Conservation (phyloP, 1,139 yeast genomes). For the Pichiaceae sp. region DNA sequence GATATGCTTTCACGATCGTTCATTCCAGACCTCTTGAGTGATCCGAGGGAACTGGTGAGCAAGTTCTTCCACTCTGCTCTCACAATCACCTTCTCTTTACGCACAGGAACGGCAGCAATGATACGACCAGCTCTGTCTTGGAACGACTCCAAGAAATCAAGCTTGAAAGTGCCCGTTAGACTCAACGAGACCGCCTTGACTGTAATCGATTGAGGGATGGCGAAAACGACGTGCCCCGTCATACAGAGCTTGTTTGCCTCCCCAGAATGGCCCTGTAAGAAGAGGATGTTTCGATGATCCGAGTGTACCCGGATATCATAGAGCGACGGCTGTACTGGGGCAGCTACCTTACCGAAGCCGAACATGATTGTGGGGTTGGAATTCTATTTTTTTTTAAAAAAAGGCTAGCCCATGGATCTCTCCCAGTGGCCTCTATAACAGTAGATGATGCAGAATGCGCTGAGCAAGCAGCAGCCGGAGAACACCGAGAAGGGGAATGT, state of each 20-base stretch:
- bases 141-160: constrained; percentile 42
- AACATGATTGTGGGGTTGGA: background rate
- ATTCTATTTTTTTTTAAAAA: too few species aligned
- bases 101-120: constrained; percentile 7
- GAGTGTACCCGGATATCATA: constrained; percentile 6
- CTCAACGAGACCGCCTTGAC: constrained; percentile 39
- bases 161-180: constrained; percentile 44
- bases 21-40: background rate
- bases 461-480: constrained; percentile 25
- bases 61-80: constrained; percentile 56
- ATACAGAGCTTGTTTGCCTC: constrained; percentile 48
- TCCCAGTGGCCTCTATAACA: constrained; percentile 33
- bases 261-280: constrained; percentile 49
- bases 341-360: background rate
- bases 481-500: constrained; percentile 29
- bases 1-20: background rate
- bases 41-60: constrained; percentile 38
- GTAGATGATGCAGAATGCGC: constrained; percentile 26
- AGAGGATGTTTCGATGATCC: constrained; percentile 4
- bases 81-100: constrained; percentile 29
- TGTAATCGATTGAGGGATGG: constrained; percentile 42
- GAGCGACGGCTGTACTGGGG: constrained; percentile 1
- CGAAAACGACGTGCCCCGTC: constrained; percentile 49
- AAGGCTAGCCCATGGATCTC: background rate
- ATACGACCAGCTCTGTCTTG: constrained; percentile 5